A percentile compares a stretch with the other conserved stretches of the same genome.
These are phyloP conservation scores for Coniella vitis DNA, from an alignment of 2,329 filamentous ascomycete species.

Conservation along the genomic window DNA sequence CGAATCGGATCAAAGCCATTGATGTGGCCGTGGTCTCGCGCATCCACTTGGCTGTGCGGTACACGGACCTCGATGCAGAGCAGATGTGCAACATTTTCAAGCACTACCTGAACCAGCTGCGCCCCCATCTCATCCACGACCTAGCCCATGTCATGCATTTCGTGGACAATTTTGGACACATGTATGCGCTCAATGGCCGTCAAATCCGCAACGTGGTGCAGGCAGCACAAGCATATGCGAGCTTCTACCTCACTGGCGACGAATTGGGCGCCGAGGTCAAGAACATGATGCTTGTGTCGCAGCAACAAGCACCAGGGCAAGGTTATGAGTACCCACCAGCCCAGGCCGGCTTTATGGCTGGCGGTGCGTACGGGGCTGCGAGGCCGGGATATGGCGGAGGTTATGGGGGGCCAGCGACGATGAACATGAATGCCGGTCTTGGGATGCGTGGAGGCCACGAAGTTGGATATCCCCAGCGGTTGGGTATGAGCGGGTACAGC, in stretches of 20 bases:
- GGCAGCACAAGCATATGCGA: constrained; percentile 7
- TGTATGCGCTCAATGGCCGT: constrained; percentile 2
- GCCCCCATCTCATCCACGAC: constrained; percentile 7
- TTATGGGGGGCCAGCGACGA: not conserved
- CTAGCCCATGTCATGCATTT: not conserved
- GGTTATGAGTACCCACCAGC: not conserved
- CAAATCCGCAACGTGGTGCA: constrained; percentile 10
- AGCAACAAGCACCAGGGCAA: not conserved
- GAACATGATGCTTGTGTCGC: not conserved
- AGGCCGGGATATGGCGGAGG: not conserved
- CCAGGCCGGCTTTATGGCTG: not conserved
- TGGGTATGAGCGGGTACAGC: not conserved
- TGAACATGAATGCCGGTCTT: not conserved
- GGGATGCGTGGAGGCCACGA: not conserved
- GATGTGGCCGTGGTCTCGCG: constrained; percentile 21
- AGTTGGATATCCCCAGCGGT: not conserved
- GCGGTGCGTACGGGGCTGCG: not conserved
- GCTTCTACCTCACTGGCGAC: not conserved
- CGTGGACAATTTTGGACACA: not conserved
- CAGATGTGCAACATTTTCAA: constrained; percentile 17
- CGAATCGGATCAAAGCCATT: constrained; percentile 20
- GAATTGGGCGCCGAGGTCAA: not conserved
- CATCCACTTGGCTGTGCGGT: constrained; percentile 20
- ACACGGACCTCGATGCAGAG: constrained; percentile 12
- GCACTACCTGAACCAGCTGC: constrained; percentile 17